Percentiles rank a stretch among this genome's conserved stretches.
Evolutionary conservation across 148 eudicot genomes (phyloP).

Genomic region (Vaccinium darrowii): DNA sequence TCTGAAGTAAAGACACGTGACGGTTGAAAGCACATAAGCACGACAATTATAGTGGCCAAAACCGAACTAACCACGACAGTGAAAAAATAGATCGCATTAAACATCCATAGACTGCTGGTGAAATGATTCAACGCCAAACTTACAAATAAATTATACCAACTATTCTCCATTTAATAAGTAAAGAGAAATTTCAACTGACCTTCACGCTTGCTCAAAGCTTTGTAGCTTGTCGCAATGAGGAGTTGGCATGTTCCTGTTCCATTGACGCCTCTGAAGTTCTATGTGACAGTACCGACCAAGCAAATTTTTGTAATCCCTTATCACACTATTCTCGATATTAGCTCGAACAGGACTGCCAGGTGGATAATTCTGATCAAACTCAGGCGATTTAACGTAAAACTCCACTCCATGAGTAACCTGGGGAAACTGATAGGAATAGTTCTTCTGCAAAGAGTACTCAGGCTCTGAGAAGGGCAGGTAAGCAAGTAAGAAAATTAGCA

Average conservation of each 20-base stretch:
- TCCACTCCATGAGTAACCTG: slow-evolving; percentile 75
- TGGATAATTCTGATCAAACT: slow-evolving; percentile 79
- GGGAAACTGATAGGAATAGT: slow-evolving; percentile 67
- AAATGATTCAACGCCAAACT: neutral
- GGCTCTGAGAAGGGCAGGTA: slow-evolving; percentile 95
- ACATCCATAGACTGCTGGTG: neutral
- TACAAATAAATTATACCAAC: neutral
- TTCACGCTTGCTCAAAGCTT: slow-evolving; percentile 60
- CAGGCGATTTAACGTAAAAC: slow-evolving; percentile 67
- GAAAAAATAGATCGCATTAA: neutral
- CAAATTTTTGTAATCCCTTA: slow-evolving; percentile 84
- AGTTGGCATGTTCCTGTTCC: slow-evolving; percentile 87
- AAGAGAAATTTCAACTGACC: slow-evolving; percentile 37
- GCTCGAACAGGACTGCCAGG: slow-evolving; percentile 60
- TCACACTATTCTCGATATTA: slow-evolving; percentile 67
- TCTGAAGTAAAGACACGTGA: neutral
- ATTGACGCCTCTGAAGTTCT: slow-evolving; percentile 93
- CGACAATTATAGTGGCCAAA: neutral
- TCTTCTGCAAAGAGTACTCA: slow-evolving; percentile 87
- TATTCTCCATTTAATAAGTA: neutral
- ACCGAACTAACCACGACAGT: neutral
- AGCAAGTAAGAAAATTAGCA: slow-evolving; percentile 81
- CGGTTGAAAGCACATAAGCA: neutral
- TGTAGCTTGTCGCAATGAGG: slow-evolving; percentile 90
- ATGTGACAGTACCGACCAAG: slow-evolving; percentile 93